Evolutionary conservation across 1,284 basidiomycete species (phyloP).

Genomic region (Malassezia nana): DNA sequence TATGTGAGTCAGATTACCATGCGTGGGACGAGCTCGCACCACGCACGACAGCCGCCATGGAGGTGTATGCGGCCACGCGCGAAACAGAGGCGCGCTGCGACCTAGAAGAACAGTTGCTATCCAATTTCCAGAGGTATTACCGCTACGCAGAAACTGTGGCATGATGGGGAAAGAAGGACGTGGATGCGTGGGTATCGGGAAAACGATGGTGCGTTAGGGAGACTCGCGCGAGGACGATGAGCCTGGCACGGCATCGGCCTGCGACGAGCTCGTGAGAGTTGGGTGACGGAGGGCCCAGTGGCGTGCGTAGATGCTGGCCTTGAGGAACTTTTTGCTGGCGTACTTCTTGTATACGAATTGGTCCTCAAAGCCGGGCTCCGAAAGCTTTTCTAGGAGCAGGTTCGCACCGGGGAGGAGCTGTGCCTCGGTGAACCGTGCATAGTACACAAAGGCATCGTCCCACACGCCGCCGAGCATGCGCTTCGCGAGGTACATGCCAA

Average conservation of each 20-base stretch:
- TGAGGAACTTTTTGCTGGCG: conserved; percentile 80
- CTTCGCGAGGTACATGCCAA: conserved; percentile 67
- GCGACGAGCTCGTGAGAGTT: conserved; percentile 6
- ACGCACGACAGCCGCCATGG: background rate
- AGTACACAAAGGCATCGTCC: conserved; percentile 78
- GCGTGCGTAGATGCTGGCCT: conserved; percentile 56
- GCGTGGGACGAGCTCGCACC: conserved; percentile 23
- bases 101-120: background rate
- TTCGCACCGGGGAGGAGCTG: conserved; percentile 74
- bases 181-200: background rate
- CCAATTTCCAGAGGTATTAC: conserved; percentile 4
- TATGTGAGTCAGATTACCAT: conserved; percentile 38
- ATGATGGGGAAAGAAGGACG: background rate
- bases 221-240: background rate
- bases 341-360: conserved; percentile 95
- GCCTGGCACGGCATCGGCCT: conserved; percentile 2
- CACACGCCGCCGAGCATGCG: conserved; percentile 47
- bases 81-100: background rate
- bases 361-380: conserved; percentile 67
- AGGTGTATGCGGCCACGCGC: background rate
- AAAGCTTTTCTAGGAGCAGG: conserved; percentile 73
- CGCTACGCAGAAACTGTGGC: background rate
- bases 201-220: background rate
- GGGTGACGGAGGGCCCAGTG: conserved; percentile 50
- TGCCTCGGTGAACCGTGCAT: conserved; percentile 83